Evolutionary conservation across 2,329 filamentous ascomycete species (phyloP).

Genomic region (Colletotrichum tabaci): DNA sequence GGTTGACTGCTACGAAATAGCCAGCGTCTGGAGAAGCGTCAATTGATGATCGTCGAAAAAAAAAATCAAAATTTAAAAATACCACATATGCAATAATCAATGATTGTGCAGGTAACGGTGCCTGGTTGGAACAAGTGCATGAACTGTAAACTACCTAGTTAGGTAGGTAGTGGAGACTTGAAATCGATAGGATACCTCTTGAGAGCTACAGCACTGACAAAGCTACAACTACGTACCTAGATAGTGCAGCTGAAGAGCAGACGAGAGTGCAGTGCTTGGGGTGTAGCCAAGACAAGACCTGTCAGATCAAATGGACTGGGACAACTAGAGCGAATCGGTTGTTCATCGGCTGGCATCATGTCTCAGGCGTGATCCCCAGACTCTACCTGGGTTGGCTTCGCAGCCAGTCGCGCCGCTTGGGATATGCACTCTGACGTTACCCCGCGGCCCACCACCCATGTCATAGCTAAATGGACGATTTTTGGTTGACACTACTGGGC

Average conservation of each 20-base stretch:
- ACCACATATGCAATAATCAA: conserved; percentile 1
- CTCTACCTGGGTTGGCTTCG: conserved; percentile 13
- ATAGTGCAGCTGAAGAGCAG: conserved; percentile 23
- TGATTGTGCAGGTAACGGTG: conserved; percentile 11
- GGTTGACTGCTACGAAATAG: neutral
- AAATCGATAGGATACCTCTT: no score
- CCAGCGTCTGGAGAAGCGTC: neutral
- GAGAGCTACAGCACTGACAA: no score
- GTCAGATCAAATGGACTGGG: conserved; percentile 10
- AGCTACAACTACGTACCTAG: no score
- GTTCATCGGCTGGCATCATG: conserved; percentile 17
- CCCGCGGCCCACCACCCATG: conserved; percentile 42
- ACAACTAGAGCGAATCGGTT: conserved; percentile 17
- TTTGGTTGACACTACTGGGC: conserved; percentile 14
- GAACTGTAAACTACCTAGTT: no score
- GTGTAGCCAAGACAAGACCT: neutral
- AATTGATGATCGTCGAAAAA: conserved; percentile 26
- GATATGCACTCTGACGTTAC: conserved; percentile 38
- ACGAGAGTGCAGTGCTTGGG: neutral
- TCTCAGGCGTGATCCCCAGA: conserved; percentile 25
- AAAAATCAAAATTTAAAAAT: neutral
- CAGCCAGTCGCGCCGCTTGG: neutral
- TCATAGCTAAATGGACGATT: conserved; percentile 37
- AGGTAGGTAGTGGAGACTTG: no score
- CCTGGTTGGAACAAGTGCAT: neutral